Conservation (phyloP, 257 asterid species). For the Forsythia suspensa region DNA sequence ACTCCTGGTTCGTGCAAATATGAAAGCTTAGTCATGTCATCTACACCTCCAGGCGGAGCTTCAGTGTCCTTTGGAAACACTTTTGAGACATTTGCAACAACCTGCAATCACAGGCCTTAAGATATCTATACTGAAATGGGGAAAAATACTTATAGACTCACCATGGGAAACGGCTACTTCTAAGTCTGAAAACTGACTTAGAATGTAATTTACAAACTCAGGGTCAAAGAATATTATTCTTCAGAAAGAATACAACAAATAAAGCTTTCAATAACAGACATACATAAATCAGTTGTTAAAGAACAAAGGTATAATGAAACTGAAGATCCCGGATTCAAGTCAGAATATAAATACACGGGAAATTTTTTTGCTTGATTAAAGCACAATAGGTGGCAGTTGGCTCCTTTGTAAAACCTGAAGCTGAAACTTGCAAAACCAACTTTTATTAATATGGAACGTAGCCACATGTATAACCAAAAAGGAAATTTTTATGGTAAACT, state of each 20-base stretch:
- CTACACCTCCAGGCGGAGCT: conserved; percentile 98
- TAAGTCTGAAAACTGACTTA: neutral
- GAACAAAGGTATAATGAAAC: neutral
- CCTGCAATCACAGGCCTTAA: conserved; percentile 47
- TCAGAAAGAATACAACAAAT: conserved; percentile 11
- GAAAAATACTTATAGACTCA: neutral
- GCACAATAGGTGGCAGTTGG: neutral
- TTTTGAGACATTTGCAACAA: conserved; percentile 72
- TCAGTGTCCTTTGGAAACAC: conserved; percentile 92
- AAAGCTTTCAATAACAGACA: conserved; percentile 17
- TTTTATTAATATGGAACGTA: neutral
- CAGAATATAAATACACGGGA: neutral
- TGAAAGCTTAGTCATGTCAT: conserved; percentile 99
- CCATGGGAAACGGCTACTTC: neutral
- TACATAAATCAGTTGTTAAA: neutral
- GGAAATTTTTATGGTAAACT: neutral
- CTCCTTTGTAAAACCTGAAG: neutral
- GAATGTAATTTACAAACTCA: neutral
- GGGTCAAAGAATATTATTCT: conserved; percentile 7
- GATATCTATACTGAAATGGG: conserved; percentile 9
- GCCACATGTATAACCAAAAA: neutral
- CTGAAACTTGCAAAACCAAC: neutral
- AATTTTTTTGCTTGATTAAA: neutral
- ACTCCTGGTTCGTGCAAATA: conserved; percentile 99
- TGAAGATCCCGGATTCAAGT: neutral